Evolutionary conservation across 352 stramenopile species (phyloP).

Genomic region (Pythium sp.): DNA sequence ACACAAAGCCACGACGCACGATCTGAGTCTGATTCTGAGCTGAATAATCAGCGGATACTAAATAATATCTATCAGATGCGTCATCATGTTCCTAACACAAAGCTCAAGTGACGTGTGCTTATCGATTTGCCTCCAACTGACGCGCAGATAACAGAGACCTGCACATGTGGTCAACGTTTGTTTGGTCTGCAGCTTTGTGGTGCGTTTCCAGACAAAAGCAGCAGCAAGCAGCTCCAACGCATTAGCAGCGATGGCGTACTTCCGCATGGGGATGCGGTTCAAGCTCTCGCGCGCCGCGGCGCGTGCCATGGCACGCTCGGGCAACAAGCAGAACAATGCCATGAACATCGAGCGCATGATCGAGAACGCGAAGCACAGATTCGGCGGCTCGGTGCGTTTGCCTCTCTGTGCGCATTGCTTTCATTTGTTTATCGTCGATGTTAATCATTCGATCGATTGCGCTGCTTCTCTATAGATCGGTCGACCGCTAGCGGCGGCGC

Average conservation of each 20-base stretch:
- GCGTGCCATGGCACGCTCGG: conserved; percentile 58
- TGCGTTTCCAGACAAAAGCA: not conserved
- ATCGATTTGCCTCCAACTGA: not conserved
- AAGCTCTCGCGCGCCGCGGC: conserved; percentile 62
- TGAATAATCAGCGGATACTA: not conserved
- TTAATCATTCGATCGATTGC: not conserved
- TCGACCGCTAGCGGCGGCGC: conserved; percentile 39
- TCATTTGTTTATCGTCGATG: not conserved
- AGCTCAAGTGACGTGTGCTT: not conserved
- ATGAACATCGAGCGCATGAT: conserved; percentile 58
- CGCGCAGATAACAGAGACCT: conserved; percentile 1
- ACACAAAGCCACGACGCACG: not conserved
- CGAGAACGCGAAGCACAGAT: conserved; percentile 60
- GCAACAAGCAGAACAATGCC: conserved; percentile 40
- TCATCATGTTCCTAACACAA: not conserved
- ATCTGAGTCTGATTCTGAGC: not conserved
- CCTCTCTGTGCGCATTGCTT: not conserved
- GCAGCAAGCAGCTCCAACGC: not conserved
- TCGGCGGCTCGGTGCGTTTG: conserved; percentile 54
- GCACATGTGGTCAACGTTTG: conserved; percentile 14
- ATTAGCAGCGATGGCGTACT: conserved; percentile 55
- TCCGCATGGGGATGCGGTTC: conserved; percentile 57
- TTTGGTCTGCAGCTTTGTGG: conserved; percentile 13
- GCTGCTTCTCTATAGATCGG: conserved; percentile 30
- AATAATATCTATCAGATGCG: not conserved